Evolutionary conservation across 805 yeast genomes (phyloP).

Genomic region (Ogataea paraovalis): DNA sequence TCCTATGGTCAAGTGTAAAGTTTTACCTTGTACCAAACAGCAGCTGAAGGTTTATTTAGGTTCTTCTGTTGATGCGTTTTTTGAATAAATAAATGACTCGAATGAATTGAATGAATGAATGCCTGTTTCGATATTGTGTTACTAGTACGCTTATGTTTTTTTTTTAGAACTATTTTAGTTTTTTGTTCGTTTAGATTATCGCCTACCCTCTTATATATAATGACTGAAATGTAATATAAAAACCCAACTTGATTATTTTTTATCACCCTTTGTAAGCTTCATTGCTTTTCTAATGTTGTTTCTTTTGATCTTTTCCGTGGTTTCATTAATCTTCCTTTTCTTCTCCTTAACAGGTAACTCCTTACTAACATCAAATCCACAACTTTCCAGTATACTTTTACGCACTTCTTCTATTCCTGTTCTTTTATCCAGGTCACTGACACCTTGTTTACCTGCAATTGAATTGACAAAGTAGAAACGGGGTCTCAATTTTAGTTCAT

Average conservation of each 20-base stretch:
- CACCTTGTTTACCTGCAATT: slow-evolving; percentile 23
- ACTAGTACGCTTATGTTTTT: too few species aligned
- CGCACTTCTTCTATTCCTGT: slow-evolving; percentile 55
- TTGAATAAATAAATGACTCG: too few species aligned
- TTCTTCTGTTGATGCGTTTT: slow-evolving; percentile 53
- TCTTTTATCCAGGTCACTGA: slow-evolving; percentile 26
- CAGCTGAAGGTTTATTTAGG: slow-evolving; percentile 72
- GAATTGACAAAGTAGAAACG: slow-evolving; percentile 50
- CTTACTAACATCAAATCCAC: slow-evolving; percentile 35
- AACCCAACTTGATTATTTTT: background rate
- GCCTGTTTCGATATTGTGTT: too few species aligned
- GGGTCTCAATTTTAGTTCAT: slow-evolving; percentile 41
- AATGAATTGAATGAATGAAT: too few species aligned
- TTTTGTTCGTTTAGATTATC: too few species aligned
- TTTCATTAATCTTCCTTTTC: slow-evolving; percentile 10
- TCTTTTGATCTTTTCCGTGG: slow-evolving; percentile 9
- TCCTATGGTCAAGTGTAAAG: slow-evolving; percentile 59
- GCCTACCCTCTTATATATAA: too few species aligned
- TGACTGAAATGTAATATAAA: too few species aligned
- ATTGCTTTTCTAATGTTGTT: slow-evolving; percentile 13
- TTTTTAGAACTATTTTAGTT: too few species aligned
- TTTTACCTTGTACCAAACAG: slow-evolving; percentile 70
- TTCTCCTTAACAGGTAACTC: slow-evolving; percentile 11
- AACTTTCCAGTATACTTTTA: slow-evolving; percentile 46
- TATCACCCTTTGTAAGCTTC: slow-evolving; percentile 4